Evolutionary conservation across 305 asterid species (phyloP).

Genomic region (Andrographis paniculata): DNA sequence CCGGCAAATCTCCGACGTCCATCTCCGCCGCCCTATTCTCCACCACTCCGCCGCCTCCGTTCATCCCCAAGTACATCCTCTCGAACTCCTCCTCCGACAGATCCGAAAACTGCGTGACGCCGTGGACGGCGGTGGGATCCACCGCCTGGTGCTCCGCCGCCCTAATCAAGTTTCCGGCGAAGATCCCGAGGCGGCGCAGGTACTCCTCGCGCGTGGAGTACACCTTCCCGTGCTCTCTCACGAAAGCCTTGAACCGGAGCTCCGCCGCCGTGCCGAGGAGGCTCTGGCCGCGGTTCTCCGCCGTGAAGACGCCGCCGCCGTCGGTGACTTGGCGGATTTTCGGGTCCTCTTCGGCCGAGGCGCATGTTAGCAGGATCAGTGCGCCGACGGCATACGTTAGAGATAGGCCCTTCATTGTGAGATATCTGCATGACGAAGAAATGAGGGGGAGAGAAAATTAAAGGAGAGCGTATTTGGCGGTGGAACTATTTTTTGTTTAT

Average conservation of each 20-base stretch:
- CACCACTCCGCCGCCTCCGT: constrained; percentile 27
- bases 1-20: constrained; percentile 57
- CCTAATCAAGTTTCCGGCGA: constrained; percentile 49
- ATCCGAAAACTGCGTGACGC: constrained; percentile 72
- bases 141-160: constrained; percentile 82
- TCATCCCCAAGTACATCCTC: constrained; percentile 63
- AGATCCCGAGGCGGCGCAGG: constrained; percentile 68
- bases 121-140: constrained; percentile 87
- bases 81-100: constrained; percentile 64
- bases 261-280: constrained; percentile 62
- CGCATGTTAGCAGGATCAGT: no score
- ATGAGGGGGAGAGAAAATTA: no score
- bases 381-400: no score
- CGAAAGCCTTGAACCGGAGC: constrained; percentile 49
- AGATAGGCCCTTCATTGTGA: no score
- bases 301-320: constrained; percentile 23
- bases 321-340: constrained; percentile 69
- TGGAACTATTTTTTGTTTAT: no score
- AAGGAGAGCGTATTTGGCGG: no score
- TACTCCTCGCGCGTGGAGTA: constrained; percentile 59
- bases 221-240: constrained; percentile 42
- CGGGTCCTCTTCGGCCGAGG: constrained; percentile 17
- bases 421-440: no score
- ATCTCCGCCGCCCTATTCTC: constrained; percentile 30
- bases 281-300: constrained; percentile 26